phyloP scores from a whole-genome alignment of 768 basidiomycete genomes.

The Trametes gibbosa region DNA sequence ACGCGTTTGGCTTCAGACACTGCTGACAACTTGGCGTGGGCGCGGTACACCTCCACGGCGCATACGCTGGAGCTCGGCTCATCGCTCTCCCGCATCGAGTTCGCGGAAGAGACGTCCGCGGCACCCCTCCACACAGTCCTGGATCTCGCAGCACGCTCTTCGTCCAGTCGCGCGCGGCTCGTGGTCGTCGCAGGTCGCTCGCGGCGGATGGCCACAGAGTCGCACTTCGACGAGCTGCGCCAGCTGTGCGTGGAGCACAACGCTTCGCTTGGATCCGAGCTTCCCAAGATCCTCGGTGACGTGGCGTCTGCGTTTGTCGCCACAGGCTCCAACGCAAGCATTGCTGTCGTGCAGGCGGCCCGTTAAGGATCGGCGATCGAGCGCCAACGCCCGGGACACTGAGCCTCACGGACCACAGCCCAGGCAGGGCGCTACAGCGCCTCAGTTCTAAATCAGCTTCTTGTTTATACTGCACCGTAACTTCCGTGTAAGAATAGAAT shows the following conservation, averaged over 20 bases:
- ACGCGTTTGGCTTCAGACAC: constrained; percentile 72
- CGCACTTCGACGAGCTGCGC: constrained; percentile 57
- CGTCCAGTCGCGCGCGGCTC: constrained; percentile 21
- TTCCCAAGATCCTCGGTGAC: constrained; percentile 74
- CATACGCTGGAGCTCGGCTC: constrained; percentile 25
- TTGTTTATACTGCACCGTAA: no score
- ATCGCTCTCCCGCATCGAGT: constrained; percentile 65
- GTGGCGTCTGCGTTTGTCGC: constrained; percentile 68
- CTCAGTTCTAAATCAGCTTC: no score
- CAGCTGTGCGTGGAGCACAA: constrained; percentile 42
- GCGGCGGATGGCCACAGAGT: constrained; percentile 60
- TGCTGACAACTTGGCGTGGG: constrained; percentile 80
- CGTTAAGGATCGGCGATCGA: no score
- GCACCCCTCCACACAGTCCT: constrained; percentile 57
- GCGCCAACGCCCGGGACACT: no score
- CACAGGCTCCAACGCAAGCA: constrained; percentile 44
- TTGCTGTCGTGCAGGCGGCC: constrained; percentile 55
- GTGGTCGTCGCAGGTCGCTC: constrained; percentile 75
- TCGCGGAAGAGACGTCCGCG: constrained; percentile 48
- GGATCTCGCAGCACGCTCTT: constrained; percentile 36
- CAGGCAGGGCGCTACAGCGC: no score
- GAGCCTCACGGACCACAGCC: no score
- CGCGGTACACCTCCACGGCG: constrained; percentile 45
- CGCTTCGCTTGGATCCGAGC: constrained; percentile 47
- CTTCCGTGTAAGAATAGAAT: no score